Evolutionary conservation across 768 basidiomycete genomes (phyloP).

Genomic region (Coprinopsis cinerea): DNA sequence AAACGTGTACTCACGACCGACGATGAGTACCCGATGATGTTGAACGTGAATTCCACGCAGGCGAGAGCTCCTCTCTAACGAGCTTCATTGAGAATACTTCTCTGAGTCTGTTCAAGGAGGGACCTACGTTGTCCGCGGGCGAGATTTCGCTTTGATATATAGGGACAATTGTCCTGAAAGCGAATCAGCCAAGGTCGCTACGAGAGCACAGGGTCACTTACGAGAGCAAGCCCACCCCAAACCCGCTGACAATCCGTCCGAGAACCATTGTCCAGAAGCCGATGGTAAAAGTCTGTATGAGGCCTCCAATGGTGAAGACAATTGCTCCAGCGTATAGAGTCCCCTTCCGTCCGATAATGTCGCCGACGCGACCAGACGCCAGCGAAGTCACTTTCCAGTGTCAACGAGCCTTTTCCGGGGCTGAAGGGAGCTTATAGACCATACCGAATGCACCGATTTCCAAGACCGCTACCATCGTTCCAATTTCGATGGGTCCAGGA

Average conservation of each 20-base stretch:
- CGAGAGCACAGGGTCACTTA: constrained; percentile 31
- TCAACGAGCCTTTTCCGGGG: background rate
- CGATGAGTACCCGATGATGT: constrained; percentile 84
- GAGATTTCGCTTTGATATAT: constrained; percentile 96
- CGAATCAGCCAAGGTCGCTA: no score
- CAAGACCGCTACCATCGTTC: constrained; percentile 94
- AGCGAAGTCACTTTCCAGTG: constrained; percentile 69
- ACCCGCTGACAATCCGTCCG: constrained; percentile 78
- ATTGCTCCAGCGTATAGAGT: constrained; percentile 80
- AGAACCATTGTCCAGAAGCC: constrained; percentile 80
- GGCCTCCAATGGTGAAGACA: constrained; percentile 83
- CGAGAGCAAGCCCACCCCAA: constrained; percentile 88
- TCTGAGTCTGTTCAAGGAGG: background rate
- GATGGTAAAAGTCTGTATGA: constrained; percentile 74
- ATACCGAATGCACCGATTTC: constrained; percentile 88
- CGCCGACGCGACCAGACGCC: constrained; percentile 84
- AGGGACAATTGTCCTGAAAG: constrained; percentile 84
- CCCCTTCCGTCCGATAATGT: constrained; percentile 77
- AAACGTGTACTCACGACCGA: constrained; percentile 66
- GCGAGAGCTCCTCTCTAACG: constrained; percentile 80
- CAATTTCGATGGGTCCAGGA: constrained; percentile 67
- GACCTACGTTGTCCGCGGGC: constrained; percentile 76
- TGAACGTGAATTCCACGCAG: constrained; percentile 94
- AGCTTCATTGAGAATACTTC: background rate
- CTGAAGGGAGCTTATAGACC: constrained; percentile 18